Evolutionary conservation across 2,329 filamentous ascomycete species (phyloP), one percentile per base, ranked within the genome.

Genomic region (Plenodomus biglobosus): DNA sequence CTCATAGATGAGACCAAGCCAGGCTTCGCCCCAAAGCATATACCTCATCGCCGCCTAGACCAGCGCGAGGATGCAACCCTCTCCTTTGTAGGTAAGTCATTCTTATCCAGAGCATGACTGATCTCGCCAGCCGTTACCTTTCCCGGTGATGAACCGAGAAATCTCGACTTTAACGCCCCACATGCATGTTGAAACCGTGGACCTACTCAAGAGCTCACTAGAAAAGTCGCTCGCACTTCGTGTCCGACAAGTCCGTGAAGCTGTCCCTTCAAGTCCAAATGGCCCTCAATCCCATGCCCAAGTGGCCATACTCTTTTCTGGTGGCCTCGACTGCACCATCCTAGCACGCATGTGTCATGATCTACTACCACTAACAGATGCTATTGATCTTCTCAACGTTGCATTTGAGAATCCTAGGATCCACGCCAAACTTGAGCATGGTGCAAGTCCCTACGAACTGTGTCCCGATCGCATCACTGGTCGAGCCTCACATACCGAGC

Each of bases 401-500:
- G 94, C 92, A 0, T 99, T 99, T 64, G 90, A 99, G 70, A 99
- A 99, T 57, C 92, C 92, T 86, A 55, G 85, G 80, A 50, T 84
- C 56, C 59, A 83, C 61, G 64, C 59, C 35, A 65, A 62, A 44
- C 56, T 58, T 52, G 67, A 60, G 11, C 61, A 67, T 1, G 52
- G 52, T 17, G 45, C 46, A n/a, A 65, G 63, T 6, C 69, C 85
- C 0, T 97, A 89, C 63, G 91, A 96, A 71, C 78, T 83, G 19
- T 99, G 94, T 58, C 94, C 94, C 0, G 94, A 99, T 72, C 86
- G 95, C 46, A 79, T 90, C 38, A 99, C 94, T 0, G 94, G 90
- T 19, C 84, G 90, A 43, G 84, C 83, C 53, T 90, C 92, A 1
- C 86, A 88, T 70, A 75, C 77, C n/a, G 92, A 97, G 68, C 79